phyloP scores from a whole-genome alignment of 2,329 filamentous ascomycete species.

The Aspergillus clavatus region DNA sequence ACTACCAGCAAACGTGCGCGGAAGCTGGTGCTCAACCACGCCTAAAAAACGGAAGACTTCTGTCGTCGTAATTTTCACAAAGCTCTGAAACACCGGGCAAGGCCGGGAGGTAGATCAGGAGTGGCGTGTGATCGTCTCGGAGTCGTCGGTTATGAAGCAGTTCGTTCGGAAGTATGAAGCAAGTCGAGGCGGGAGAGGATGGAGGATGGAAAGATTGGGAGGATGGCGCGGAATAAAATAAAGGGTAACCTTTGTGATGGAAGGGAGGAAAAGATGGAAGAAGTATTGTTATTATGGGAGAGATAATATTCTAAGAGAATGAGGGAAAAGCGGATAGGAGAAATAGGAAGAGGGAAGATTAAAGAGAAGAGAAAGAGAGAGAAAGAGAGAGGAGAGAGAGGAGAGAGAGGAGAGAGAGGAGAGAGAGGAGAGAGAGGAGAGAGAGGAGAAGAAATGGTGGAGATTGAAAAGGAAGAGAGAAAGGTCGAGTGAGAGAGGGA shows the following conservation, averaged over 20 bases:
- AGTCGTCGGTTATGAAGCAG: background rate
- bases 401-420: conserved; percentile 6
- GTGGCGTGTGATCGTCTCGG: background rate
- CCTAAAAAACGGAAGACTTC: conserved; percentile 4
- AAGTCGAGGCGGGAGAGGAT: conserved; percentile 2
- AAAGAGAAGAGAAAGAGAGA: conserved; percentile 2
- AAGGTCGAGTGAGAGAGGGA: background rate
- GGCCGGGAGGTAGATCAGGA: background rate
- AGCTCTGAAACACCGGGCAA: background rate
- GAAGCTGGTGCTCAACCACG: conserved; percentile 31
- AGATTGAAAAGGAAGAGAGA: conserved; percentile 4
- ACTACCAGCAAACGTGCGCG: conserved; percentile 33
- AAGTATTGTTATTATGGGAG: conserved; percentile 1
- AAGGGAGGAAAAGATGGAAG: background rate
- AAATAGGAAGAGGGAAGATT: background rate
- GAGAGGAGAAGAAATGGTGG: conserved; percentile 2
- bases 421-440: conserved; percentile 3
- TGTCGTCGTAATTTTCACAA: background rate
- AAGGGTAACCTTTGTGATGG: background rate
- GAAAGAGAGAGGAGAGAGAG: conserved; percentile 3
- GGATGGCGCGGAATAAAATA: too few species aligned
- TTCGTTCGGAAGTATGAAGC: conserved; percentile 1
- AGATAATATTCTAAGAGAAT: conserved; percentile 6
- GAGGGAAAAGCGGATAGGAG: conserved; percentile 8
- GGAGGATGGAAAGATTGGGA: background rate